Conservation (phyloP, 306 rosid genomes). For the Fragaria iinumae region DNA sequence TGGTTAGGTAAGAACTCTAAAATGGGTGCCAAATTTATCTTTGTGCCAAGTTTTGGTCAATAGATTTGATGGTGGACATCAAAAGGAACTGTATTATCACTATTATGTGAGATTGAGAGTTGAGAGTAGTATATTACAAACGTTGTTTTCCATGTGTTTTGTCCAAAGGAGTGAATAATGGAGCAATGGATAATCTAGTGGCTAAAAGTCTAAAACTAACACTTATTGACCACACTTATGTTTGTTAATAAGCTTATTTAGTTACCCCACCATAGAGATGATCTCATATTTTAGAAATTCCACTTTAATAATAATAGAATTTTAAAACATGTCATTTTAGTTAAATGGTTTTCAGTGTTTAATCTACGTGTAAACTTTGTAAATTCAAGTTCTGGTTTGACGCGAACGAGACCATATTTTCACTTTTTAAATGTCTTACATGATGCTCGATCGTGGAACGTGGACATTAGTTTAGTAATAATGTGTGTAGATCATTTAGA, state of each 20-base stretch:
- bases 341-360: neutral
- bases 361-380: neutral
- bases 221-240: neutral
- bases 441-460: too few species aligned
- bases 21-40: neutral
- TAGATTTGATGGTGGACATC: neutral
- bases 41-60: neutral
- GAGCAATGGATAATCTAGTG: neutral
- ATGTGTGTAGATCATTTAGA: neutral
- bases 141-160: neutral
- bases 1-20: neutral
- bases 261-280: neutral
- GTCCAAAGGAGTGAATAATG: constrained; percentile 7
- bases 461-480: too few species aligned
- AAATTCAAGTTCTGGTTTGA: too few species aligned
- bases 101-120: neutral
- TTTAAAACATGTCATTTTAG: neutral
- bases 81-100: neutral
- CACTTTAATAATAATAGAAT: neutral
- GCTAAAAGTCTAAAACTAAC: neutral
- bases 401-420: too few species aligned
- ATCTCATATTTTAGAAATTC: neutral
- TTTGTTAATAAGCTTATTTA: neutral
- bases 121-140: neutral
- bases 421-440: too few species aligned